Base-by-base conservation (phyloP, 768 basidiomycete genomes). In the Tricholomella constricta region DNA sequence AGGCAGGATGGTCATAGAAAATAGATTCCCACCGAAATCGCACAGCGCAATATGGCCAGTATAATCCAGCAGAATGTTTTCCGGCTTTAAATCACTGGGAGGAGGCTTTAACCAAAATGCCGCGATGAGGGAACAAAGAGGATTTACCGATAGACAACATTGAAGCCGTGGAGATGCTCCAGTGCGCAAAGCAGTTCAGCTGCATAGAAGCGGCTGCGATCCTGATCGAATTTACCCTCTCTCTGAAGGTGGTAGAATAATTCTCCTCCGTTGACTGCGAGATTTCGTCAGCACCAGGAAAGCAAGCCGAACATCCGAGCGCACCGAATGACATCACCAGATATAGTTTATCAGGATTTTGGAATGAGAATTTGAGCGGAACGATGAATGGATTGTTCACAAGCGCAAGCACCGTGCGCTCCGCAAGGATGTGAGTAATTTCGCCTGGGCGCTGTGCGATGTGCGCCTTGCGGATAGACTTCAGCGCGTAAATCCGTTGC, bases 311-410 rank as follows among this genome's bases (percentile, higher is more conserved):
- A 48, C 12, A 43, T 27, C 10, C 12, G 40, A 7, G 72, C 86
- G 52, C 45, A 89, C 90, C 88, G 63, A 98, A 98, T 20, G 95
- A 95, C 87, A 99, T 91, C 32, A 98, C 93, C 50, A 99, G 76
- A 68, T 99, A 99, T 6, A 99, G 77, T 69, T 99, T 99, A 69
- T 98, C 96, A 1, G 91, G 91, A 55, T 88, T 94, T 74, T 99
- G 96, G 82, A 98, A 99, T 4, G 94, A 96, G 72, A 99, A 98
- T 67, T 99, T 98, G 70, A 99, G 85, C 17, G 96, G 97, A 0
- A 98, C 97, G 70, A 99, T 98, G 76, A 99, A 99, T 0, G 96
- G 96, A 65, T 94, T 97, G 74, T 98, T 97, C 55, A 99, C 97
- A 49, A 98, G 80, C 0, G 96, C 96, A 42, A 98, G 80, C 22